Evolutionary conservation across 305 asterid genomes (phyloP), one percentile per base, ranked within the genome.

Genomic region (Petunia hybrid): DNA sequence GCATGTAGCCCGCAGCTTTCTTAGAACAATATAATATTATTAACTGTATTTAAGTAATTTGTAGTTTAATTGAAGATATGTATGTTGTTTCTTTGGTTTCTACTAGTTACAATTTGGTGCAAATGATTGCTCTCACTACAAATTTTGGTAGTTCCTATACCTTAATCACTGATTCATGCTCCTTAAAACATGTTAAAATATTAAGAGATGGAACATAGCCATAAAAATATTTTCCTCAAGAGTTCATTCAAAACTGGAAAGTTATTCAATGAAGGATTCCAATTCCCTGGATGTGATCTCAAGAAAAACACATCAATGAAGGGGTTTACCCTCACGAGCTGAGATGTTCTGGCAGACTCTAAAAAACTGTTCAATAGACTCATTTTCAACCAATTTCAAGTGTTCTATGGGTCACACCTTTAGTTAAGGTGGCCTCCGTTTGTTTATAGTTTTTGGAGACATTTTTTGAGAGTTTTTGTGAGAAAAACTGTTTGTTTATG

Each of bases 1-100:
- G 43, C 61, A 70, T 69, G 87, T 83, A 79, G 90, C 88, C 90
- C 88, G 87, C 90, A 87, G 90, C 84, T 66, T 13, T 79, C 39
- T 10, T 78, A 36, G 57, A 39, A 64, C 10, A 57, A 53, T 8
- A 42, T 76, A 39, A 6, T 2, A 40, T 40, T 22, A 22, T 60
- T 61, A 48, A 70, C 59, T 70, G 51, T 75, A 57, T 75, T 55
- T 53, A 35, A 36, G 67, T 56, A 53, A 59, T 41, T 40, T 77
- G 56, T 60, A 43, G 80, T 61, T 38, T 59, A 46, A 70, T 46
- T 46, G 77, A 70, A 70, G 5, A 70, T 70, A 70, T 46, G 42
- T 70, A 1, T 14, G 53, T 40, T 36, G 53, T 66, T 66, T 22
- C 31, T 41, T 66, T 0, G 74, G 53, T n/a, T 40, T 73, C 46